Conservation (phyloP, 371 early-diverging fungal genomes). For the Mortierella sp. region DNA sequence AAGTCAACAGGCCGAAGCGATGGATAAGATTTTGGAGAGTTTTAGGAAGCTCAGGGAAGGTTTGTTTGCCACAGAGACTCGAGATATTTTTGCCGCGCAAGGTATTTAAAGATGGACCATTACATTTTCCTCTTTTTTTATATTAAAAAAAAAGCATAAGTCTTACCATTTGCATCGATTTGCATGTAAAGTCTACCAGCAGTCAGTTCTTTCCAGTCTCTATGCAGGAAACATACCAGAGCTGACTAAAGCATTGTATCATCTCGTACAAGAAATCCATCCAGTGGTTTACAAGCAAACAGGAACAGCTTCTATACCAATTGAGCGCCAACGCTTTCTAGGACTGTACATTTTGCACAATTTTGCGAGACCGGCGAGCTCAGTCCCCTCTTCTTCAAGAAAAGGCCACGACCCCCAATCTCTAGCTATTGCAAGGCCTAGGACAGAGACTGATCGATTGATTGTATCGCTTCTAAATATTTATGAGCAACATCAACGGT, state of each 20-base stretch:
- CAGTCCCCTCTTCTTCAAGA: background rate
- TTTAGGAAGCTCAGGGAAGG: constrained; percentile 54
- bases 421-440: constrained; percentile 18
- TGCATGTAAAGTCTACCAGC: constrained; percentile 35
- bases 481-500: constrained; percentile 13
- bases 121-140: background rate
- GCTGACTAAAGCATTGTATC: constrained; percentile 47
- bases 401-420: background rate
- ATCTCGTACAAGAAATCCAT: constrained; percentile 43
- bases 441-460: constrained; percentile 32
- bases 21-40: constrained; percentile 45
- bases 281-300: constrained; percentile 21
- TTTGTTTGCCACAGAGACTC: constrained; percentile 41
- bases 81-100: constrained; percentile 37
- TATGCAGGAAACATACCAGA: constrained; percentile 49
- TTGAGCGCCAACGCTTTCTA: constrained; percentile 35
- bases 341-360: constrained; percentile 40
- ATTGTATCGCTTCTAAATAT: constrained; percentile 22
- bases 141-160: background rate
- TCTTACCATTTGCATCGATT: background rate
- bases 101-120: constrained; percentile 15
- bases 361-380: constrained; percentile 19
- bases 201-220: constrained; percentile 41
- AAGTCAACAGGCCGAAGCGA: constrained; percentile 30
- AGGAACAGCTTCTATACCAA: background rate